These are phyloP conservation scores for Chlamydomonas sp. DNA, from an alignment of 139 green algal species.

Conservation along the genomic window DNA sequence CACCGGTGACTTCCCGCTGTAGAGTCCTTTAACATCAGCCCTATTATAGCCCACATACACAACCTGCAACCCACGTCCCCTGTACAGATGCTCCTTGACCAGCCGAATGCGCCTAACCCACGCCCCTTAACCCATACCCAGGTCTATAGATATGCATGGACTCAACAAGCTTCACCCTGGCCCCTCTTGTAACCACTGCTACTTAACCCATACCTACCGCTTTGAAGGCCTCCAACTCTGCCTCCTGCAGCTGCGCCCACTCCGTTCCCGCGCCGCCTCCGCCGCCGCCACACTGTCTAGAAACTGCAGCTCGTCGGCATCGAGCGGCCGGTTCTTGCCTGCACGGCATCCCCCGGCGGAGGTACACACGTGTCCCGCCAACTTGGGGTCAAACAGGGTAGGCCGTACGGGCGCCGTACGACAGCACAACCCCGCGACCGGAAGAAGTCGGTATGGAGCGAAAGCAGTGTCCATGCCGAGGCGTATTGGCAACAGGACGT, in stretches of 20 bases:
- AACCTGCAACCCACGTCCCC: too few species aligned
- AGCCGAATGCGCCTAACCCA: too few species aligned
- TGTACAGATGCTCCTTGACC: too few species aligned
- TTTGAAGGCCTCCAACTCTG: conserved; percentile 73
- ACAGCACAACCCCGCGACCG: not conserved
- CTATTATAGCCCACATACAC: too few species aligned
- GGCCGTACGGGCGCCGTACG: too few species aligned
- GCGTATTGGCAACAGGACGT: not conserved
- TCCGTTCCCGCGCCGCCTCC: conserved; percentile 41
- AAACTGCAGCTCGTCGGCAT: conserved; percentile 88
- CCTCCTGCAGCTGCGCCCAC: conserved; percentile 51
- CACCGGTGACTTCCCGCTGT: too few species aligned
- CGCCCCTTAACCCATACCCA: too few species aligned
- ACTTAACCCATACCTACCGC: conserved; percentile 26
- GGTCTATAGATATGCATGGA: too few species aligned
- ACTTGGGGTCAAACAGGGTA: too few species aligned
- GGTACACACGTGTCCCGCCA: not conserved
- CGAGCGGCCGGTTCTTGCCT: conserved; percentile 88
- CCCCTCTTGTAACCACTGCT: not conserved
- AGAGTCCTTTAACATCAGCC: too few species aligned
- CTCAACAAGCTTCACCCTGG: not conserved
- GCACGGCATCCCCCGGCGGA: not conserved
- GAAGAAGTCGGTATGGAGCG: too few species aligned
- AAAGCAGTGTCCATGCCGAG: not conserved
- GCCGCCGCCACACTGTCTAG: conserved; percentile 59